phyloP scores from a whole-genome alignment of 164 flowering plant species.

The Piper betle region DNA sequence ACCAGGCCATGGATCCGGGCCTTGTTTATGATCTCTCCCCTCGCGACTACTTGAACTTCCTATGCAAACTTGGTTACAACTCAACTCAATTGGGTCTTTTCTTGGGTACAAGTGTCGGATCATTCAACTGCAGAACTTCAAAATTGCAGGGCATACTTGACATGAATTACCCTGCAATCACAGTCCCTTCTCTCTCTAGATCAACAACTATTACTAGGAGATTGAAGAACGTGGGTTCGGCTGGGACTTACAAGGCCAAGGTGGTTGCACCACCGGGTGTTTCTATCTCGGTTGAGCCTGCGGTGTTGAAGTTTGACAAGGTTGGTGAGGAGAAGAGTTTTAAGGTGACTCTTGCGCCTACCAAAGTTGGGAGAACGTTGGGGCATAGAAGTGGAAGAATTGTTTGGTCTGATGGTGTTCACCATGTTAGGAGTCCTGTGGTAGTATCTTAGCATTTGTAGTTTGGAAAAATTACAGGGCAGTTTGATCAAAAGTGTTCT shows the following conservation, averaged over 20 bases:
- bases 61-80: constrained; percentile 26
- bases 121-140: constrained; percentile 10
- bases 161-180: constrained; percentile 20
- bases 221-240: constrained; percentile 54
- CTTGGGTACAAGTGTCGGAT: neutral
- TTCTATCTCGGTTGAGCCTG: constrained; percentile 27
- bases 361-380: neutral
- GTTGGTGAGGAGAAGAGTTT: constrained; percentile 52
- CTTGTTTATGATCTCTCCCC: constrained; percentile 25
- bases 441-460: constrained; percentile 8
- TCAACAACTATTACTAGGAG: constrained; percentile 29
- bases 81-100: constrained; percentile 8
- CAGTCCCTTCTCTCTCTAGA: constrained; percentile 3
- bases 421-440: constrained; percentile 55
- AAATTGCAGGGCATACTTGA: constrained; percentile 1
- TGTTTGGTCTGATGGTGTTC: constrained; percentile 56
- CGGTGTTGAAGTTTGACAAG: constrained; percentile 22
- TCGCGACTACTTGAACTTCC: constrained; percentile 13
- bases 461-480: neutral
- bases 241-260: constrained; percentile 27
- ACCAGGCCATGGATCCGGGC: constrained; percentile 52
- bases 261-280: constrained; percentile 30
- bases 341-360: constrained; percentile 18
- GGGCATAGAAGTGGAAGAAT: constrained; percentile 36
- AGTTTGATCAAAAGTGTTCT: neutral